phyloP scores from a whole-genome alignment of 495 filamentous ascomycete genomes.

The Lasiosphaeria ovina region DNA sequence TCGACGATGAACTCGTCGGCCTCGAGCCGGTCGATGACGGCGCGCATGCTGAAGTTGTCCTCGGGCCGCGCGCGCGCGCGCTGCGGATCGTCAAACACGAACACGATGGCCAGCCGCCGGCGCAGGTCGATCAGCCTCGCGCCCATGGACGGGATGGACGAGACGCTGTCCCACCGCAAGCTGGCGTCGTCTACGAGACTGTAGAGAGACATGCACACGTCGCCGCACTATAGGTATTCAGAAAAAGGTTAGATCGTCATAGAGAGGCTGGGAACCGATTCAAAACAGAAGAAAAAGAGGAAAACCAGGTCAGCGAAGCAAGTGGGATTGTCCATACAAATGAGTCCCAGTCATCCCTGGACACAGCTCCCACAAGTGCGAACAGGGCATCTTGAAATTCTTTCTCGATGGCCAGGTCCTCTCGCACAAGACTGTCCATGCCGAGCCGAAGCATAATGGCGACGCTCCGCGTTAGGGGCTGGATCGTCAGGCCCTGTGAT shows the following conservation, averaged over 20 bases:
- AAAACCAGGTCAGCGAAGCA: not conserved
- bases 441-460: slow-evolving; percentile 52
- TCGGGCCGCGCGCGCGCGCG: slow-evolving; percentile 45
- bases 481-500: slow-evolving; percentile 22
- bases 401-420: slow-evolving; percentile 31
- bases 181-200: slow-evolving; percentile 46
- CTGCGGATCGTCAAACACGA: slow-evolving; percentile 55
- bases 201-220: slow-evolving; percentile 54
- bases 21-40: slow-evolving; percentile 52
- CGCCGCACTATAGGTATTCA: slow-evolving; percentile 43
- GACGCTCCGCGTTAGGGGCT: slow-evolving; percentile 25
- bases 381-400: slow-evolving; percentile 25
- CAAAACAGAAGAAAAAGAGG: not conserved
- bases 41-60: slow-evolving; percentile 48
- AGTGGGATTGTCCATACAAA: slow-evolving; percentile 21
- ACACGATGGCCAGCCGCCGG: slow-evolving; percentile 70
- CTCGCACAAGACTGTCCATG: slow-evolving; percentile 47
- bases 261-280: not conserved
- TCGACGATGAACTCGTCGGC: slow-evolving; percentile 39
- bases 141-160: slow-evolving; percentile 58
- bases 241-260: no score
- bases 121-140: slow-evolving; percentile 60
- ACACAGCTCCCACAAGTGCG: slow-evolving; percentile 15
- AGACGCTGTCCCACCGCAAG: slow-evolving; percentile 51
- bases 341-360: slow-evolving; percentile 22